These are phyloP conservation scores for Cladosporium austrohemisphaericum DNA, from an alignment of 2,329 filamentous ascomycete species.

Conservation along the genomic window DNA sequence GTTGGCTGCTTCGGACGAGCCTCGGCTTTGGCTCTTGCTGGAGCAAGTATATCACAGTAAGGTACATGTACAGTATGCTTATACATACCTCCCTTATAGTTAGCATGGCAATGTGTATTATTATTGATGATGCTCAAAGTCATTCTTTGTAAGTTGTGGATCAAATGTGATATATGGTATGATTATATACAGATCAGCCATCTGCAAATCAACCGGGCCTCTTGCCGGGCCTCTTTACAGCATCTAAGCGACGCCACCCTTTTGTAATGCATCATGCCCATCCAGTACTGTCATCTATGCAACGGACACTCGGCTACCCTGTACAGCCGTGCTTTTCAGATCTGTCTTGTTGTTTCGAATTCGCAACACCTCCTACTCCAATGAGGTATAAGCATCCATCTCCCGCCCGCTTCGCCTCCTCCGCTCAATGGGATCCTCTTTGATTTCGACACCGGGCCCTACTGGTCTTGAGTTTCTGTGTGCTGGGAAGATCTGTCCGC, in stretches of 20 bases:
- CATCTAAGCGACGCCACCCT: no score
- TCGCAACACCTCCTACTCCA: constrained; percentile 65
- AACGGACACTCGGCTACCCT: background rate
- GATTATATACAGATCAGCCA: no score
- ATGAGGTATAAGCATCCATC: constrained; percentile 62
- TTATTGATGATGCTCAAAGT: no score
- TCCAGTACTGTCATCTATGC: constrained; percentile 2
- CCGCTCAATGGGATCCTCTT: constrained; percentile 60
- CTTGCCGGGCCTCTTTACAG: no score
- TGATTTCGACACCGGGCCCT: constrained; percentile 78
- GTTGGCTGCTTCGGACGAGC: background rate
- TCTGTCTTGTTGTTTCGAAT: background rate
- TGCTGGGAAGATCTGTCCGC: constrained; percentile 52
- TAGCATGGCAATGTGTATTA: no score
- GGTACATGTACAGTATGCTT: background rate
- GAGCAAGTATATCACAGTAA: no score
- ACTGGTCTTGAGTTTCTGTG: constrained; percentile 63
- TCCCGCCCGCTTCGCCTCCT: constrained; percentile 51
- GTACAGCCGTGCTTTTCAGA: background rate
- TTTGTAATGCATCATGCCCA: no score
- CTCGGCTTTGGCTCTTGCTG: background rate
- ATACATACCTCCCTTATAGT: no score
- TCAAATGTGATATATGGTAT: no score
- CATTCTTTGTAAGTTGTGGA: no score
- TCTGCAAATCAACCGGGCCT: no score